Base-by-base conservation (phyloP, 2,329 filamentous ascomycete species). In the Ascochyta koolunga region DNA sequence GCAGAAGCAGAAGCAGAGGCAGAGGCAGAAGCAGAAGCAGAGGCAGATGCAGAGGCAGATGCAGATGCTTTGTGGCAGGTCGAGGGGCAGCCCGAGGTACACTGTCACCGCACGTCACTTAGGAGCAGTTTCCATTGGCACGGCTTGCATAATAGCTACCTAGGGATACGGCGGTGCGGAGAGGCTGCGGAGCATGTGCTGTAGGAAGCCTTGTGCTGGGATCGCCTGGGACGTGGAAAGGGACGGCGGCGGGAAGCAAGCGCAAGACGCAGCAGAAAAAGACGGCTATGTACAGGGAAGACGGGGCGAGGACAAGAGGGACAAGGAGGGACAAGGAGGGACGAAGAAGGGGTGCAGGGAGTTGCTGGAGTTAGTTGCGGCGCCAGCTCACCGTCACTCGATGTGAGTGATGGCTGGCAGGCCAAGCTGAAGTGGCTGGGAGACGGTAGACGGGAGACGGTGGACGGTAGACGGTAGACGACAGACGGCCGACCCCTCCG, bases 121-220 rank as follows among this genome's bases (percentile, higher is more conserved):
- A 56, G 58, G 57, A 15, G 36, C 32, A 11, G 25, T 44, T 43
- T 58, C 56, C 45, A 61, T 52, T 50, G 55, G 51, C 38, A 51
- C 53, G 43, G 47, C 59, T 49, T 58, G 43, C 51, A 57, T 51
- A 52, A 54, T 57, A 62, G 63, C 65, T 68, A 64, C 62, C 64
- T 67, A 63, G 36, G 29, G 46, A 50, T 52, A 43, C 36, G 22
- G 38, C 25, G 38, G 24, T 35, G 35, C 40, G 31, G 37, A 55
- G 53, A 41, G 54, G 39, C 11, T 41, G 59, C 41, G 57, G 48
- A 57, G 51, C 37, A 48, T 16, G 25, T 32, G 43, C 44, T 29
- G 51, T 7, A 18, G 22, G 32, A 18, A 10, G 21, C 54, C 54
- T 46, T 35, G 53, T 18, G 8, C 22, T 24, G 22, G 40, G 24